Base-by-base conservation (phyloP, 768 basidiomycete genomes). In the Rhizopogon vinicolor region DNA sequence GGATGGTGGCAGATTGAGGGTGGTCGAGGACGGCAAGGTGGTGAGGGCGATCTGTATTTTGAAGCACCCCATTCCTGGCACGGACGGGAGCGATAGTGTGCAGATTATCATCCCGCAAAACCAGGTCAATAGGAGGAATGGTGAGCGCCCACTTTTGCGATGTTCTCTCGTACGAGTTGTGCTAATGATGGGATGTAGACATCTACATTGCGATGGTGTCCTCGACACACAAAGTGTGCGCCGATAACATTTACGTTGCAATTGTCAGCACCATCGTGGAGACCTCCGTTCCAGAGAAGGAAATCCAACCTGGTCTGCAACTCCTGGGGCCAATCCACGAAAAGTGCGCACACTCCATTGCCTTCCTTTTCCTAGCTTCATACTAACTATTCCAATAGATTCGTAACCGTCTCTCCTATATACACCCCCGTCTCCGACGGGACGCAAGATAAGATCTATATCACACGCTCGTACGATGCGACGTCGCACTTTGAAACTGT, bases 61-160 rank as follows among this genome's bases (percentile, higher is more conserved):
- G 71, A 96, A 96, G 75, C 97, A 98, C 73, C 93, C 95, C 44
- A 96, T 99, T 59, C 97, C 97, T 46, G 94, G 91, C 49, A 98
- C 97, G 41, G 96, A 98, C 19, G 90, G 98, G 66, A 78, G 87
- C 44, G 97, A 99, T 75, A 93, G 91, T 63, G 87, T 87, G 40
- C 97, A 99, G 73, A 93, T 99, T 65, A 94, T 99, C 71, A 96
- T 99, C 59, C 97, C 97, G 41, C 97, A 98, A 74, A 98, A 98
- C 73, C 97, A 99, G 74, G 94, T 99, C 61, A 79, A 81, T 61
- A 80, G 97, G 62, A 85, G 87, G 74, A 91, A 99, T 66, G 97
- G 96, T 91, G 68, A 63, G 86, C 71, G 22, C 33, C 45, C 33
- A 5, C 54, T 12, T 35, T 49, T 56, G 28, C 12, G 7, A 25